These are phyloP conservation scores for Aspergillus chevalieri DNA, from an alignment of 2,329 filamentous ascomycete species.

Conservation along the genomic window DNA sequence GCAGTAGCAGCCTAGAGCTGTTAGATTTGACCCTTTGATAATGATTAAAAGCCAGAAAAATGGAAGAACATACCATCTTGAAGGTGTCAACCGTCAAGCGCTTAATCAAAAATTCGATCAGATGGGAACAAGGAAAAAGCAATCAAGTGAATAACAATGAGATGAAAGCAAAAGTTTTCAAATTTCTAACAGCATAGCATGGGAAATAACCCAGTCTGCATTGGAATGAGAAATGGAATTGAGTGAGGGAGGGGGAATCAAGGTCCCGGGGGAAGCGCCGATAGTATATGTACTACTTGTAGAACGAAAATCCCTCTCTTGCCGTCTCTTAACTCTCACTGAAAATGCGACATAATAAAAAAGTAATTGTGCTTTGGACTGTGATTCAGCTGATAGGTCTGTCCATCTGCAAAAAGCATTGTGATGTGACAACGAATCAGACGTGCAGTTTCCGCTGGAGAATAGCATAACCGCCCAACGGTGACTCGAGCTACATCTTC, in stretches of 20 bases:
- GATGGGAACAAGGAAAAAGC: no score
- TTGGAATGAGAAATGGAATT: neutral
- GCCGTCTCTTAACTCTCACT: neutral
- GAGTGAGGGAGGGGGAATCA: neutral
- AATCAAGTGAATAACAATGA: no score
- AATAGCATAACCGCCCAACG: neutral
- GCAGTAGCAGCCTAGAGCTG: neutral
- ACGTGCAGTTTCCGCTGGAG: neutral
- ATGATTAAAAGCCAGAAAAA: neutral
- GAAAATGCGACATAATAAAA: neutral
- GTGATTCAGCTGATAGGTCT: no score
- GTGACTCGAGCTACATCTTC: neutral
- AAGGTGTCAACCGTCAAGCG: no score
- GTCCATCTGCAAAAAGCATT: no score
- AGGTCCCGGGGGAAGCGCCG: neutral
- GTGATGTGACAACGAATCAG: neutral
- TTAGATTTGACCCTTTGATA: neutral
- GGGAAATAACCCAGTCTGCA: no score
- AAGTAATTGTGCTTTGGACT: no score
- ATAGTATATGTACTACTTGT: neutral
- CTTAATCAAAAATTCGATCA: no score
- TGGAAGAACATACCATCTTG: neutral
- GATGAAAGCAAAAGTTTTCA: no score
- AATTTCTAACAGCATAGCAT: no score
- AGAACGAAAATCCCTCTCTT: neutral